A percentile compares a stretch with the other conserved stretches of the same genome.
phyloP scores from a whole-genome alignment of 1,284 basidiomycete genomes.

The Ganoderma meredithae region DNA sequence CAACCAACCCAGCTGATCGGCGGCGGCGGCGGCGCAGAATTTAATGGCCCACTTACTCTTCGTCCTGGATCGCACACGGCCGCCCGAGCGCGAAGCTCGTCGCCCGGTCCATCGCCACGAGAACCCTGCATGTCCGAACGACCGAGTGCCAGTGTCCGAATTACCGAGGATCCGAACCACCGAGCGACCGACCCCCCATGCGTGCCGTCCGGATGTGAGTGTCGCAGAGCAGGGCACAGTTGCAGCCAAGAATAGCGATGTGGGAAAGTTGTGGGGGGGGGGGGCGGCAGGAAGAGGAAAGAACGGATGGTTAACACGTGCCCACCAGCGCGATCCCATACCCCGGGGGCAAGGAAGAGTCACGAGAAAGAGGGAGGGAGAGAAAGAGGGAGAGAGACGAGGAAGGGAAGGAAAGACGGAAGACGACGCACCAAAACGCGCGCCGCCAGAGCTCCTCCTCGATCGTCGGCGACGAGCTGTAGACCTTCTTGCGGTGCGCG shows the following conservation, averaged over 20 bases:
- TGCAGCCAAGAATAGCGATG: not conserved
- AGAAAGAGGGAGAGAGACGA: not conserved
- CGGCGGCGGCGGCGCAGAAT: slow-evolving; percentile 3
- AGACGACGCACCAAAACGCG: slow-evolving; percentile 70
- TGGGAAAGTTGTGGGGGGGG: not conserved
- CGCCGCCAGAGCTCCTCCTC: slow-evolving; percentile 67
- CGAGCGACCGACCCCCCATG: no score
- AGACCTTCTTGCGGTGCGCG: slow-evolving; percentile 48
- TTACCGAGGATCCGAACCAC: no score
- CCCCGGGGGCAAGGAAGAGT: no score
- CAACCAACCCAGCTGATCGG: not conserved
- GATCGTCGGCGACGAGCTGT: slow-evolving; percentile 37
- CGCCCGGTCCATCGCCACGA: slow-evolving; percentile 68
- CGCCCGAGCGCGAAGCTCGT: slow-evolving; percentile 79
- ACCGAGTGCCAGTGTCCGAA: not conserved
- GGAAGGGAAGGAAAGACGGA: not conserved
- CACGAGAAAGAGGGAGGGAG: no score
- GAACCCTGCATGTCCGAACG: slow-evolving; percentile 52
- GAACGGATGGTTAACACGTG: slow-evolving; percentile 1
- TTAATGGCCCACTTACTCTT: slow-evolving; percentile 67
- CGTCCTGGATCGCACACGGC: slow-evolving; percentile 85
- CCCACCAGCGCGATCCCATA: no score
- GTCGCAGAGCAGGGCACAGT: not conserved
- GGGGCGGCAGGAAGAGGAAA: not conserved
- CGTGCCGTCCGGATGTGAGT: not conserved